phyloP scores from a whole-genome alignment of 192 early-diverging fungal species.

The Linnemannia elongata region DNA sequence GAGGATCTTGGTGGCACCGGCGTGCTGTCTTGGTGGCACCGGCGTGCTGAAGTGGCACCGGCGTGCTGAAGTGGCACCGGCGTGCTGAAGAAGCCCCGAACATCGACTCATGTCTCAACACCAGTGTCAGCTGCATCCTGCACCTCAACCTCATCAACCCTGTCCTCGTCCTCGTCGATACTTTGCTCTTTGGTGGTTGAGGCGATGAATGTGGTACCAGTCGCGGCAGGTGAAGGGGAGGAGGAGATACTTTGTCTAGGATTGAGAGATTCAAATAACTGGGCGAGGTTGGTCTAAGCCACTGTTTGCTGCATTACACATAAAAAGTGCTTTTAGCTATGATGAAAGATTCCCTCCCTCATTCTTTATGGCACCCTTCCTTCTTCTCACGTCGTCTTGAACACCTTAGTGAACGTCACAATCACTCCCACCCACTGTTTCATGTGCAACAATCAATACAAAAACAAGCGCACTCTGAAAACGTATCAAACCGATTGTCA shows the following conservation, averaged over 20 bases:
- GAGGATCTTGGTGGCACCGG: slow-evolving; percentile 15
- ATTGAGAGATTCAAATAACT: not conserved
- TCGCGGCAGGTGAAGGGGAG: not conserved
- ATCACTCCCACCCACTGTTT: not conserved
- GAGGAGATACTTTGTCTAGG: not conserved
- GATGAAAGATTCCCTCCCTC: no score
- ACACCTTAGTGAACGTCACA: not conserved
- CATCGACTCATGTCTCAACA: not conserved
- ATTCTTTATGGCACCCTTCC: no score
- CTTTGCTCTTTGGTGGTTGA: not conserved
- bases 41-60: slow-evolving; percentile 11
- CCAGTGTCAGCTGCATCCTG: slow-evolving; percentile 2
- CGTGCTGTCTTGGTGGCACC: slow-evolving; percentile 12
- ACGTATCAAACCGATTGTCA: slow-evolving; percentile 22
- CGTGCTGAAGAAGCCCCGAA: slow-evolving; percentile 10
- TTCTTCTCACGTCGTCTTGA: not conserved
- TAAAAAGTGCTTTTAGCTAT: no score
- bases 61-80: slow-evolving; percentile 11
- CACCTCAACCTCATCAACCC: slow-evolving; percentile 1
- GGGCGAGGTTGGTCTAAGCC: not conserved
- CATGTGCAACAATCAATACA: slow-evolving; percentile 9
- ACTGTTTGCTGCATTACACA: not conserved
- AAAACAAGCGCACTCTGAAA: slow-evolving; percentile 15
- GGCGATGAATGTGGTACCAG: not conserved
- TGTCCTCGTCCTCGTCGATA: not conserved